Evolutionary conservation across 257 asterid species (phyloP).

Genomic region (Handroanthus guayacan): DNA sequence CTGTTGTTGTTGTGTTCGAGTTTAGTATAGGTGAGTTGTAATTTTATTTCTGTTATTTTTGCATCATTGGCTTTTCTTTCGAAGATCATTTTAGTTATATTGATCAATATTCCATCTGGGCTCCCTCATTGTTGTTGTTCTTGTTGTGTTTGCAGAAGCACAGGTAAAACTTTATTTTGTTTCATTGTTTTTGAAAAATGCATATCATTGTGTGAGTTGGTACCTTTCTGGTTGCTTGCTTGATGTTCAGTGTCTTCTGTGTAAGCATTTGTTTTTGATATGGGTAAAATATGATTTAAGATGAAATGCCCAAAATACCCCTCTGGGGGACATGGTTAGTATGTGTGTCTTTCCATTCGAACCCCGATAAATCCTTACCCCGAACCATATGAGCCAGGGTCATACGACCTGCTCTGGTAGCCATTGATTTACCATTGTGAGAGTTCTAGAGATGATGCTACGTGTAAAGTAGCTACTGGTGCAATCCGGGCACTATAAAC

Average conservation of each 20-base stretch:
- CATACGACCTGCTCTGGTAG: too few relatives aligned
- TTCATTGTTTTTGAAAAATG: background rate
- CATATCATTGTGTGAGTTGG: background rate
- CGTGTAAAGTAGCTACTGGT: too few relatives aligned
- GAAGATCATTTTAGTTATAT: background rate
- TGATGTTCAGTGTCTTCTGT: constrained; percentile 4
- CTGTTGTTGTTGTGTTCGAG: constrained; percentile 91
- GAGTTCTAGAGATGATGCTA: too few relatives aligned
- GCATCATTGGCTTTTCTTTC: background rate
- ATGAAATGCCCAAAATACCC: too few relatives aligned
- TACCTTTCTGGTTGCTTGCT: background rate
- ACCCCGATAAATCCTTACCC: too few relatives aligned
- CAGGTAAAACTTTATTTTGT: background rate
- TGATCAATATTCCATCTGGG: constrained; percentile 20
- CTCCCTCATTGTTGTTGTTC: constrained; percentile 22
- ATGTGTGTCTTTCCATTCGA: too few relatives aligned
- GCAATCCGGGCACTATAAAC: too few relatives aligned
- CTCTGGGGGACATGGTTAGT: too few relatives aligned
- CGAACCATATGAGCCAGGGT: too few relatives aligned
- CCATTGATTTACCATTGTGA: too few relatives aligned
- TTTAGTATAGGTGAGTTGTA: constrained; percentile 75
- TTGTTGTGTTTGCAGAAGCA: background rate
- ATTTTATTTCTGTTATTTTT: background rate
- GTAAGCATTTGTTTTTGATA: background rate
- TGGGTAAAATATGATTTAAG: too few relatives aligned